phyloP scores from a whole-genome alignment of 2,329 filamentous ascomycete genomes.

The Ophiostoma tasmaniense region DNA sequence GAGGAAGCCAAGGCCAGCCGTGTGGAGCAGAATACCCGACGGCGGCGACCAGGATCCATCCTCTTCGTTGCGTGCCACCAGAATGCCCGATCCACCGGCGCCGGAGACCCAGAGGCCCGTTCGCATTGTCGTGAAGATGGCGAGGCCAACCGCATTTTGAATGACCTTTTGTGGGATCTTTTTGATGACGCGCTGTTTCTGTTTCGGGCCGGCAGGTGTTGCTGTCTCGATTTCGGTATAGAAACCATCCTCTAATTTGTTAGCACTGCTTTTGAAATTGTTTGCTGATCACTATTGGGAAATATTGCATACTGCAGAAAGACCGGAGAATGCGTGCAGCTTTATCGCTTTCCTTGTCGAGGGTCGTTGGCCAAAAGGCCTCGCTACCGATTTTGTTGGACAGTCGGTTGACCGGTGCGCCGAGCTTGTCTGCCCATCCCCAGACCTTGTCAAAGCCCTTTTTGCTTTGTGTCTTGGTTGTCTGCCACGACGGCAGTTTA shows the following conservation, averaged over 20 bases:
- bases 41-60: slow-evolving; percentile 67
- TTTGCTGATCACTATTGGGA: not conserved
- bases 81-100: slow-evolving; percentile 50
- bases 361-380: slow-evolving; percentile 65
- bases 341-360: slow-evolving; percentile 69
- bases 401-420: slow-evolving; percentile 21
- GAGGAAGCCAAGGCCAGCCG: slow-evolving; percentile 69
- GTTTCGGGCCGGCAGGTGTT: slow-evolving; percentile 17
- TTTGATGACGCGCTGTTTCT: slow-evolving; percentile 38
- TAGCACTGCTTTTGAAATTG: slow-evolving; percentile 5
- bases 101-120: slow-evolving; percentile 49
- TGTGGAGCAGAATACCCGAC: slow-evolving; percentile 73
- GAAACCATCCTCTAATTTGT: slow-evolving; percentile 41
- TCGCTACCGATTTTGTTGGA: slow-evolving; percentile 49
- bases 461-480: slow-evolving; percentile 47
- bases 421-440: slow-evolving; percentile 55
- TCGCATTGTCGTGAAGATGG: slow-evolving; percentile 61
- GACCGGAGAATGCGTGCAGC: slow-evolving; percentile 64
- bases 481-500: slow-evolving; percentile 41
- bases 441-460: slow-evolving; percentile 68
- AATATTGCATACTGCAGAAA: slow-evolving; percentile 49
- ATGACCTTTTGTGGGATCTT: slow-evolving; percentile 54
- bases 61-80: slow-evolving; percentile 43
- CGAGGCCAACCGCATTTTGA: slow-evolving; percentile 56
- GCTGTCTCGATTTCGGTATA: slow-evolving; percentile 29